Evolutionary conservation across 345 rosid genomes (phyloP), one percentile per base, ranked within the genome.

Genomic region (Salix koriyanagi): DNA sequence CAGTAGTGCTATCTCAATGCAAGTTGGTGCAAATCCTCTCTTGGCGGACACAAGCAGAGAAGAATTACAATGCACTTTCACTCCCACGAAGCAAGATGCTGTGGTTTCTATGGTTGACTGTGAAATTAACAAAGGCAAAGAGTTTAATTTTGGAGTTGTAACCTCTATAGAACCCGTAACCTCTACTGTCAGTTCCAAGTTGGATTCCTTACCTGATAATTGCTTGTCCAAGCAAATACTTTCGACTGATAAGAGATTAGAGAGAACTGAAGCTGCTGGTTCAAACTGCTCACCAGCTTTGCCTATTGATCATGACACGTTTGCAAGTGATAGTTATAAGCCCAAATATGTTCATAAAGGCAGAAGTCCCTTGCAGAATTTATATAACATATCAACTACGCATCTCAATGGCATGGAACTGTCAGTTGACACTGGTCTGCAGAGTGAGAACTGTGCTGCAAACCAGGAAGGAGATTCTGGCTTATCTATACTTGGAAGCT

Each of bases 71-170:
- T 11, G 34, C 30, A 54, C 69, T 66, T 74, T 36, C 72, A 69
- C 37, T 61, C 52, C 52, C 68, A 60, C 81, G 74, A 86, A 77
- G 67, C 84, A 79, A 83, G 82, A 80, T 81, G 78, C 80, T 75
- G 79, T 85, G 69, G 41, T 81, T 74, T 74, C 79, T 60, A 44
- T 77, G 61, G 76, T 62, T 66, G 34, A 78, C 56, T 74, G 74
- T 74, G 85, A 78, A 82, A 71, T 78, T 67, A 50, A 69, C 79
- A 76, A 73, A 67, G 72, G 48, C 70, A 69, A 84, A 76, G 77
- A 77, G 58, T 73, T 77, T 74, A 83, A 76, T 41, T 75, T 71
- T 64, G 41, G 41, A 23, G 81, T 79, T 69, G 76, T 70, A 58
- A 37, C 39, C 75, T 69, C 66, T 25, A 48, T 56, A 71, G 84